Base-by-base conservation (phyloP, 805 yeast species). In the Kluyveromyces dobzhanskii region DNA sequence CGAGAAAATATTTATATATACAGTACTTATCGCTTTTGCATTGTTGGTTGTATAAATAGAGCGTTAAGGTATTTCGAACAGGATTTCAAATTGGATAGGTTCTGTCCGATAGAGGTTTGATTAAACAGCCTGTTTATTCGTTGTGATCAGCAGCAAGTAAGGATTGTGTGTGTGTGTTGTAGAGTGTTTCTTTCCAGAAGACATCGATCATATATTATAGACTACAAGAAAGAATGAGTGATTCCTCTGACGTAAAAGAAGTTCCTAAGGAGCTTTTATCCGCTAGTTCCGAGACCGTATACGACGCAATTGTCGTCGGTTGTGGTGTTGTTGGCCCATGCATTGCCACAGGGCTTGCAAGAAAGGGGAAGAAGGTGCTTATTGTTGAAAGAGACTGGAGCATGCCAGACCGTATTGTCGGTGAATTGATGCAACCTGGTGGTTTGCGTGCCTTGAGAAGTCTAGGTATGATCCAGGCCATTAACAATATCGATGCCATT, bases 321-420 rank as follows among this genome's bases (percentile, higher is more conserved):
- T 97, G 97, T n/a, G 98, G 98, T 40, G 95, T 90, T 16, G 80
- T 86, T 17, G 98, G 99, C 1, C 96, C 98, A 2, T 80, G 90
- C 40, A 70, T 90, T 14, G 97, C 97, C 32, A 82, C 87, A 1
- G 87, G 84, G 3, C 65, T 92, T 40, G 97, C 95, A 1, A 73
- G 90, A 50, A 94, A 85, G 54, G 97, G 97, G 24, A 72, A 95
- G 48, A 71, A 72, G 37, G 97, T 92, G 6, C 58, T 78, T 10
- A 61, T 70, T 11, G 67, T 82, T 13, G 99, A 92, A 57, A 73
- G 96, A 45, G 96, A 86, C 56, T 85, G 96, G 85, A 61, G 75
- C 16, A 82, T 77, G 59, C 98, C 98, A 2, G 96, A 92, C 61
- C 72, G 99, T 49, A 92, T 92, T 41, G 97, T 92, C 24, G 99